phyloP scores from a whole-genome alignment of 306 rosid species.

The Rubus parviflorus region DNA sequence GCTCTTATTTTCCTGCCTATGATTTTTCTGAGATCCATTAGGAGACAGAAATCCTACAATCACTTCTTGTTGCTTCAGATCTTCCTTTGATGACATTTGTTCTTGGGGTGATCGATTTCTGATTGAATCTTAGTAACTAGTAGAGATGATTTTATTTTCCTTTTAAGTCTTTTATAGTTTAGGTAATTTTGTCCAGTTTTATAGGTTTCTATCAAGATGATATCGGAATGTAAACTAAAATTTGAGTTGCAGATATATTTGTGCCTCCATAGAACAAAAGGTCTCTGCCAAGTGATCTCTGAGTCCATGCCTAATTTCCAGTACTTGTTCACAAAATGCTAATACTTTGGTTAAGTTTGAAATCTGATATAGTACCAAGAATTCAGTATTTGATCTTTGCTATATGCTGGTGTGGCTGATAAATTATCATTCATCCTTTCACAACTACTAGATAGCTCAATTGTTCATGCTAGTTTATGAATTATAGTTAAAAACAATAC shows the following conservation, averaged over 20 bases:
- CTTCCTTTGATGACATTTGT: constrained; percentile 30
- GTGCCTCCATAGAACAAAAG: not conserved
- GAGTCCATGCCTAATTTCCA: not conserved
- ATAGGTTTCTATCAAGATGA: not conserved
- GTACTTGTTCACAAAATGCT: not conserved
- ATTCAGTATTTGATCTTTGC: not conserved
- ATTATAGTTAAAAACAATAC: not conserved
- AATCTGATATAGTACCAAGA: not conserved
- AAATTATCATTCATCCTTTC: not conserved
- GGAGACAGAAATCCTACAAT: not conserved
- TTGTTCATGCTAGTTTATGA: not conserved
- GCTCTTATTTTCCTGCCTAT: constrained; percentile 2
- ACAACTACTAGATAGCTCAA: not conserved
- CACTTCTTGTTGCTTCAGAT: constrained; percentile 42
- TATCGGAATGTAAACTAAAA: not conserved
- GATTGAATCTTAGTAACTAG: constrained; percentile 18
- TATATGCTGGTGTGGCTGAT: not conserved
- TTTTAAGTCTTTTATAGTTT: not conserved
- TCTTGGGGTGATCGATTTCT: constrained; percentile 3
- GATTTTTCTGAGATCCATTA: constrained; percentile 39
- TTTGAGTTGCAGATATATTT: not conserved
- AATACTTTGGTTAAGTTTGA: not conserved
- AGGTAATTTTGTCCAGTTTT: constrained; percentile 4
- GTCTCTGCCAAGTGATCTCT: not conserved
- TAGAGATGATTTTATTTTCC: not conserved